Evolutionary conservation across 345 rosid species (phyloP), one percentile per base, ranked within the genome.

Genomic region (Melastoma malabathricum): DNA sequence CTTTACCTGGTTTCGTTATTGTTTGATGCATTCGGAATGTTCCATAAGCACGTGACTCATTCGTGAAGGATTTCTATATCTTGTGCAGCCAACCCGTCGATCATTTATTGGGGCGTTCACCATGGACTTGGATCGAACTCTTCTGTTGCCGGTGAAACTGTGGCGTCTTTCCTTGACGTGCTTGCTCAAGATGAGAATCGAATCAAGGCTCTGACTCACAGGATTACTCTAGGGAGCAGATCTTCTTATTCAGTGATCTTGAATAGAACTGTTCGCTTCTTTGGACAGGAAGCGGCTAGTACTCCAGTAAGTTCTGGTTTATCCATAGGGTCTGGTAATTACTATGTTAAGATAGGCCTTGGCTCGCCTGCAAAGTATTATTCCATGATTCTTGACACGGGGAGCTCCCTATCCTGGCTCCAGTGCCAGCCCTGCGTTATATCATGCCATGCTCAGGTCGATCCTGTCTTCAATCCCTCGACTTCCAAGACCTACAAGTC

Each of bases 351-450:
- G 50, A 15, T 72, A 43, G 77, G 78, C 15, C 47, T 77, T 1
- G 82, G 82, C 16, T 48, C 68, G 20, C 82, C 79, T 7, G 66
- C 62, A 7, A 73, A 65, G 47, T 73, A 61, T 69, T 63, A 65
- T 41, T 8, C 76, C 57, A 63, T 73, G 82, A 3, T 77, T 13
- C 17, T 77, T n/a, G 82, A 77, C 64, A 77, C 82, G 0, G 82
- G 76, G 1, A 77, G 82, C 58, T 68, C 78, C 4, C 64, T 77
- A 20, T 49, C 79, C 23, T 77, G 82, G 82, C 69, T 77, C 47
- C 82, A 77, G 51, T 77, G 82, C 64, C 12, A 66, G 55, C 82
- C 82, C 9, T 77, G 82, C 41, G 1, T 0, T 3, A 8, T 56
- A 13, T 48, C 25, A 59, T 77, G 82, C 48, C 59, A 77, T 29